Evolutionary conservation across 2,329 filamentous ascomycete genomes (phyloP).

Genomic region (Orbilia ellipsospora): DNA sequence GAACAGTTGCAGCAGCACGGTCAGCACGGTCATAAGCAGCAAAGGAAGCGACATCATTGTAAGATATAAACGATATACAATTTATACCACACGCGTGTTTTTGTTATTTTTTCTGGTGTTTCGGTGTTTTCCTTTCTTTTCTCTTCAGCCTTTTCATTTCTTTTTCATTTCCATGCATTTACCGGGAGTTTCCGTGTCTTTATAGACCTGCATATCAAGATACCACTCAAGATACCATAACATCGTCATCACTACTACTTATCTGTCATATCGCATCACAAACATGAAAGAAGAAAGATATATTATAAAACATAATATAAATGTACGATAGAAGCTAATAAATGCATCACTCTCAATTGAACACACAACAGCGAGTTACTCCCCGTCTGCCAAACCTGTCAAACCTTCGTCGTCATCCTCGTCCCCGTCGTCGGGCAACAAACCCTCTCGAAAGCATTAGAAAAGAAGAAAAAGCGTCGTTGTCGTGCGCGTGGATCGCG

Average conservation of each 20-base stretch:
- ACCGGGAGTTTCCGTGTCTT: constrained; percentile 5
- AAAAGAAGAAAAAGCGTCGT: too few relatives aligned
- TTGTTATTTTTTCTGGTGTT: constrained; percentile 10
- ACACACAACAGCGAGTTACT: constrained; percentile 38
- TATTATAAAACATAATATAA: constrained; percentile 14
- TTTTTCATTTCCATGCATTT: neutral
- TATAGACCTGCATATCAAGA: constrained; percentile 15
- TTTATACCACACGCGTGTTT: constrained; percentile 10
- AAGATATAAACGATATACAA: constrained; percentile 26
- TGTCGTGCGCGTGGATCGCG: neutral
- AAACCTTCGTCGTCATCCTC: too few relatives aligned
- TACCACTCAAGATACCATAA: constrained; percentile 9
- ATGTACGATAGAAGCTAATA: constrained; percentile 29
- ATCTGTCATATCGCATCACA: constrained; percentile 1
- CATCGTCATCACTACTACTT: constrained; percentile 8
- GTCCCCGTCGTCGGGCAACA: constrained; percentile 15
- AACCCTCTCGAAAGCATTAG: constrained; percentile 51
- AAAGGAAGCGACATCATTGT: constrained; percentile 51
- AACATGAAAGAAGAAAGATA: constrained; percentile 13
- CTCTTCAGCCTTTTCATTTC: neutral
- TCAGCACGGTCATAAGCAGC: constrained; percentile 28
- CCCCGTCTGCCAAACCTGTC: constrained; percentile 32
- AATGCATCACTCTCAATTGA: neutral
- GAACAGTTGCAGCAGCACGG: constrained; percentile 36
- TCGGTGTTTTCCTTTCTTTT: constrained; percentile 1